Conservation (phyloP, 192 early-diverging fungal genomes). For the Fimicolochytrium jonesii region DNA sequence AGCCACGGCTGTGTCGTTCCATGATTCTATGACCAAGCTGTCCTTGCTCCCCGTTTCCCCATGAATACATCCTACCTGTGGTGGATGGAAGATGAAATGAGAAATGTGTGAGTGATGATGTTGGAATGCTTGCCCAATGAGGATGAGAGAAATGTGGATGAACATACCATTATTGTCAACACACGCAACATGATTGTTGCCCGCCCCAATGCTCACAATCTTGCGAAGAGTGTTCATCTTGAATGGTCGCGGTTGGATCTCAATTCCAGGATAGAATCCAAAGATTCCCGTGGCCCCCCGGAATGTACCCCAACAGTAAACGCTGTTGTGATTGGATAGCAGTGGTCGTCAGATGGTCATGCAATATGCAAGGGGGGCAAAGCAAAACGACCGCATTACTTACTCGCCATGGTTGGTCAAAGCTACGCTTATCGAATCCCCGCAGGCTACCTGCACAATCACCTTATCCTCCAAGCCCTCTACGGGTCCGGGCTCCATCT, state of each 20-base stretch:
- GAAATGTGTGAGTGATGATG: neutral
- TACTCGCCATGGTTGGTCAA: conserved; percentile 68
- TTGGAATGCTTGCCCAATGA: conserved; percentile 1
- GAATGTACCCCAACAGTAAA: conserved; percentile 89
- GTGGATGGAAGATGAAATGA: neutral
- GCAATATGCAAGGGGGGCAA: neutral
- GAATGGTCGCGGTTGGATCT: conserved; percentile 59
- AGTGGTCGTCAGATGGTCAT: conserved; percentile 13
- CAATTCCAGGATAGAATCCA: conserved; percentile 67
- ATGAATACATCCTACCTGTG: conserved; percentile 72
- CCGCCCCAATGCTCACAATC: conserved; percentile 74
- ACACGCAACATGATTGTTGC: conserved; percentile 82
- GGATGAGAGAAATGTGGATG: neutral
- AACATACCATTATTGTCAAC: conserved; percentile 52
- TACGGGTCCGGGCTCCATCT: conserved; percentile 56
- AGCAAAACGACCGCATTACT: too few species aligned
- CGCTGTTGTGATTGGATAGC: conserved; percentile 23
- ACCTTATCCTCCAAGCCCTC: conserved; percentile 69
- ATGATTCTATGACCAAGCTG: conserved; percentile 83
- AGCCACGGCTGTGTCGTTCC: conserved; percentile 44
- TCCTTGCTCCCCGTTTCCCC: conserved; percentile 86
- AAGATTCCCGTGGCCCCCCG: conserved; percentile 79
- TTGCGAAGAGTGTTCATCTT: conserved; percentile 53
- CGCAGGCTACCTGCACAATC: conserved; percentile 75
- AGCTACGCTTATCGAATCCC: conserved; percentile 79